Evolutionary conservation across 768 basidiomycete genomes (phyloP), one percentile per base, ranked within the genome.

Genomic region (Tulasnella calospora): DNA sequence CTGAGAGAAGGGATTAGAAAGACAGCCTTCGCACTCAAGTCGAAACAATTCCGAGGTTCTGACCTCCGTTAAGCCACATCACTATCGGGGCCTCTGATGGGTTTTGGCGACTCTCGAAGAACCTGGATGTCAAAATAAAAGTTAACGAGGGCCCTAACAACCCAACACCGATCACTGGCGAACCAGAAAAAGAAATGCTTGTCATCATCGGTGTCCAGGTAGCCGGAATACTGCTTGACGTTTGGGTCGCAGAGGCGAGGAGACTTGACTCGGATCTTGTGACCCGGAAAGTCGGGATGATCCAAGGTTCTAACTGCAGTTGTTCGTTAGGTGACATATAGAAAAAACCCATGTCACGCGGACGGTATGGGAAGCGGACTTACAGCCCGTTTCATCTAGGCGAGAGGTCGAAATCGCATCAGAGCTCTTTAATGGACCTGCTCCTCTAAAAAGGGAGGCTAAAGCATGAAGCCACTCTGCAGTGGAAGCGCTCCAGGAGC

Each of bases 131-230:
- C 40, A 71, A 57, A 33, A 67, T 55, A n/a, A 1, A 35, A 35
- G 30, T 27, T 12, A 17, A 13, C 4, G 61, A 67, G 61, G 6
- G 15, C 23, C 17, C 17, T 35, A 27, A 17, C 17, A 27, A 12
- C 27, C 9, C 6, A 13, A 30, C 12, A 67, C 2, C 0, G 21
- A 51, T 3, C 30, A 35, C 77, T 38, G 57, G 83, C 87, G 81
- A 81, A 92, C 94, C 94, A 95, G 86, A 94, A 95, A 88, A 95
- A 95, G 36, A 95, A 86, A 82, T 95, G 94, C 81, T 92, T 92
- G 81, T 90, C 89, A 12, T 92, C 89, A 0, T 90, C 89, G 77
- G 94, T 88, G 82, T 95, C 94, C 44, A 96, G 88, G 84, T 95
- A 95, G 38, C 94, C 94, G 47, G 92, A 92, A 79, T 92, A 89